phyloP scores from a whole-genome alignment of 352 stramenopile genomes.

The Globisporangium iwayamae region DNA sequence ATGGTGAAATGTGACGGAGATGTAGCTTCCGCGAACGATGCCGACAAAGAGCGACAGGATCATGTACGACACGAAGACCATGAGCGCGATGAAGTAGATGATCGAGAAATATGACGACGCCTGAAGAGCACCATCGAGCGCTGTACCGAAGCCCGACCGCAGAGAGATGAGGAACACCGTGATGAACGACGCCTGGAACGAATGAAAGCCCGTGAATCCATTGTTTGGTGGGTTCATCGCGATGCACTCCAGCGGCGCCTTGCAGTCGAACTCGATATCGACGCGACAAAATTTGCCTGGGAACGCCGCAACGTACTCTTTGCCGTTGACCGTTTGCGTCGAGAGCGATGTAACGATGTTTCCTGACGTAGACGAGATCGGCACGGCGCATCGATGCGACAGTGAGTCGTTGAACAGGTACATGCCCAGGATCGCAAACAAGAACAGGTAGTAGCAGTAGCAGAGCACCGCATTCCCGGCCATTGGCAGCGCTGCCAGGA shows the following conservation, averaged over 20 bases:
- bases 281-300: conserved; percentile 56
- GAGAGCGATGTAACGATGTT: conserved; percentile 13
- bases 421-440: conserved; percentile 85
- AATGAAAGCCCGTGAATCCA: conserved; percentile 80
- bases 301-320: conserved; percentile 47
- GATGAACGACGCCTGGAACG: conserved; percentile 78
- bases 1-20: conserved; percentile 54
- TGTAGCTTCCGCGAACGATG: conserved; percentile 81
- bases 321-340: conserved; percentile 12
- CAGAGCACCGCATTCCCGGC: conserved; percentile 67
- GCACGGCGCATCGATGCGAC: conserved; percentile 57
- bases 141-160: conserved; percentile 70
- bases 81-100: conserved; percentile 75
- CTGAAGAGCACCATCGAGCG: conserved; percentile 68
- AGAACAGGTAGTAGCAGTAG: conserved; percentile 84
- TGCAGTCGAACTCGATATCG: conserved; percentile 20
- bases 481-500: conserved; percentile 68
- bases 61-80: conserved; percentile 86
- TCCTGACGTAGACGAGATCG: conserved; percentile 21
- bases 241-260: conserved; percentile 48
- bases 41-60: conserved; percentile 79
- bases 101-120: conserved; percentile 72
- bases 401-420: conserved; percentile 85
- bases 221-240: conserved; percentile 57
- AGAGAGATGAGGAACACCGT: conserved; percentile 80